These are phyloP conservation scores for Coniochaeta sp. DNA, from an alignment of 2,329 filamentous ascomycete species.

Conservation along the genomic window DNA sequence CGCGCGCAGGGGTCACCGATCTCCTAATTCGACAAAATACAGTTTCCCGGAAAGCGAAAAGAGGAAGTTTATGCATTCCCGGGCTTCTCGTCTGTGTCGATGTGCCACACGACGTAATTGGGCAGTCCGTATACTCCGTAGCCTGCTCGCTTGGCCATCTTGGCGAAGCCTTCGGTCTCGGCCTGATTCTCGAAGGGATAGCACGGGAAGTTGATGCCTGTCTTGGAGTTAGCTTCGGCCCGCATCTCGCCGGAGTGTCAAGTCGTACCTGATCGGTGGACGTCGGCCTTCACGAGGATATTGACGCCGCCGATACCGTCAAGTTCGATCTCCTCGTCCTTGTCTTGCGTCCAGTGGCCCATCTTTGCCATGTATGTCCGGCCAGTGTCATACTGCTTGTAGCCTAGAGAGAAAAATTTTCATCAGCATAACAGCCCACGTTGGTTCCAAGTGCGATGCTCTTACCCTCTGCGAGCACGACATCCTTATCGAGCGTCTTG, in stretches of 20 bases:
- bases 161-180: constrained; percentile 96
- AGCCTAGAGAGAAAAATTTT: constrained; percentile 54
- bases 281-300: constrained; percentile 95
- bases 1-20: constrained; percentile 4
- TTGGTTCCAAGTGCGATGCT: neutral
- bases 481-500: constrained; percentile 66
- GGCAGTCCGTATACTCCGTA: constrained; percentile 88
- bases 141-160: constrained; percentile 95
- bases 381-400: constrained; percentile 87
- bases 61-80: constrained; percentile 53
- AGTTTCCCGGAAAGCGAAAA: neutral
- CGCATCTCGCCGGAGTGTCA: constrained; percentile 13
- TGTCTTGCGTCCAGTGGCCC: constrained; percentile 89
- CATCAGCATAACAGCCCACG: constrained; percentile 8
- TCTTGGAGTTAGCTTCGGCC: constrained; percentile 1
- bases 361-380: constrained; percentile 83
- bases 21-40: neutral
- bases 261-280: constrained; percentile 78
- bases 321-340: constrained; percentile 84
- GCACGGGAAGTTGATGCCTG: constrained; percentile 93
- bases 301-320: constrained; percentile 97
- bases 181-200: constrained; percentile 99
- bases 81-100: constrained; percentile 91
- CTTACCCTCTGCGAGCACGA: constrained; percentile 82
- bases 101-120: constrained; percentile 98